Conservation (phyloP, 192 early-diverging fungal genomes). For the Gonapodya sp. region DNA sequence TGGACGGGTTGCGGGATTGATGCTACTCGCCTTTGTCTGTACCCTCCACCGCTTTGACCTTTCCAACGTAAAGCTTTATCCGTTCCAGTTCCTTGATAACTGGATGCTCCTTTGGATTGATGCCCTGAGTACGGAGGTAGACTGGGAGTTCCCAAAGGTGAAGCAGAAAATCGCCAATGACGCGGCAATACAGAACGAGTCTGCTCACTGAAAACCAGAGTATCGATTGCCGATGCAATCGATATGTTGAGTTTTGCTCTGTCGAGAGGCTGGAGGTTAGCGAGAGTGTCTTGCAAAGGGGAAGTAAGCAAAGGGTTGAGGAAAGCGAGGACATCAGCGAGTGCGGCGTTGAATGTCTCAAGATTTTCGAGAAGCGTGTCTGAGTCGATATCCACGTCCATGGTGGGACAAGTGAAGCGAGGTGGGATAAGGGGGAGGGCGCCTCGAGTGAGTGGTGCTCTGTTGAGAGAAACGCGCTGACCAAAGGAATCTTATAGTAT, state of each 20-base stretch:
- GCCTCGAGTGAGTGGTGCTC: too few species aligned
- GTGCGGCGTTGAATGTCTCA: neutral
- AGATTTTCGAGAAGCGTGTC: neutral
- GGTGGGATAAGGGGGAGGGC: neutral
- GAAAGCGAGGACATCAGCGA: neutral
- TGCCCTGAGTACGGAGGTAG: neutral
- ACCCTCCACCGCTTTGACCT: neutral
- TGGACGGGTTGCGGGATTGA: too few species aligned
- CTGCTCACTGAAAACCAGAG: neutral
- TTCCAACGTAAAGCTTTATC: neutral
- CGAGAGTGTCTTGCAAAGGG: neutral
- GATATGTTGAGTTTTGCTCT: neutral
- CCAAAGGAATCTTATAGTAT: too few species aligned
- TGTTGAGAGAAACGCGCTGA: too few species aligned
- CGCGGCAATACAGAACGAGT: neutral
- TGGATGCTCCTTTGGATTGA: constrained; percentile 1
- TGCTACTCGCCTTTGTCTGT: neutral
- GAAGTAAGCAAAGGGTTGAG: neutral
- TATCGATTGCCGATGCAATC: neutral
- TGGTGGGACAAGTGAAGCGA: neutral
- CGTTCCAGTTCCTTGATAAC: neutral
- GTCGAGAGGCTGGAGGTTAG: constrained; percentile 4
- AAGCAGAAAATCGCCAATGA: neutral
- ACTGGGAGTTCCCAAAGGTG: neutral
- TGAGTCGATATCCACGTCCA: neutral